Evolutionary conservation across 495 filamentous ascomycete species (phyloP).

Genomic region (Penicillium pancosmium): DNA sequence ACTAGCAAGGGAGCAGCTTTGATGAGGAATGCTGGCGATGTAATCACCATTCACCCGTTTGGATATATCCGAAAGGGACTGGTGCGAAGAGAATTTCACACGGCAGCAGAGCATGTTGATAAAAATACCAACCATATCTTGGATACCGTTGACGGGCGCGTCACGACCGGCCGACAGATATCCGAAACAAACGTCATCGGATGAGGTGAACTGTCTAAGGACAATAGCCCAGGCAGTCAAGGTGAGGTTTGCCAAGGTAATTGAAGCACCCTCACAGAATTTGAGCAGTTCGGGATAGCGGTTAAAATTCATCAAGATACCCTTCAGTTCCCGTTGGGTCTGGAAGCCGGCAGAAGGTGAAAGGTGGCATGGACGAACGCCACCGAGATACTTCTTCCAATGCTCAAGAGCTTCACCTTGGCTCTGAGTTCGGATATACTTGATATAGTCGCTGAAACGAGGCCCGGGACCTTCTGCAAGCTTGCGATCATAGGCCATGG

Average conservation of each 20-base stretch:
- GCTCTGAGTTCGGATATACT: constrained; percentile 42
- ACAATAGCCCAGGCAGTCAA: constrained; percentile 61
- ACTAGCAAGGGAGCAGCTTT: constrained; percentile 55
- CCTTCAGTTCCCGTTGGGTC: constrained; percentile 28
- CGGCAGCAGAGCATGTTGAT: constrained; percentile 61
- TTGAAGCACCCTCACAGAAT: constrained; percentile 49
- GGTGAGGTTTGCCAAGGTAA: constrained; percentile 55
- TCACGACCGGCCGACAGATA: constrained; percentile 54
- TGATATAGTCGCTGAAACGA: constrained; percentile 59
- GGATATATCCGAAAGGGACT: constrained; percentile 45
- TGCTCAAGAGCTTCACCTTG: constrained; percentile 42
- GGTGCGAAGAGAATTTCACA: constrained; percentile 37
- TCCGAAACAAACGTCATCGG: constrained; percentile 62
- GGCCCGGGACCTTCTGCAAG: constrained; percentile 46
- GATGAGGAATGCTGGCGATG: constrained; percentile 49
- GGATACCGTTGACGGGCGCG: constrained; percentile 51
- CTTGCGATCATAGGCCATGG: constrained; percentile 47
- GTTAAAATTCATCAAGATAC: constrained; percentile 38
- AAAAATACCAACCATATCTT: constrained; percentile 57
- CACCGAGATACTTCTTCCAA: constrained; percentile 48
- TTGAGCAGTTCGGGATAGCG: constrained; percentile 43
- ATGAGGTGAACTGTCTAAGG: constrained; percentile 51
- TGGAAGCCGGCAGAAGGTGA: constrained; percentile 9
- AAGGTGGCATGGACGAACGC: constrained; percentile 33
- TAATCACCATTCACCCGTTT: constrained; percentile 52